Evolutionary conservation across 495 filamentous ascomycete genomes (phyloP).

Genomic region (Stereocaulon alpinum): DNA sequence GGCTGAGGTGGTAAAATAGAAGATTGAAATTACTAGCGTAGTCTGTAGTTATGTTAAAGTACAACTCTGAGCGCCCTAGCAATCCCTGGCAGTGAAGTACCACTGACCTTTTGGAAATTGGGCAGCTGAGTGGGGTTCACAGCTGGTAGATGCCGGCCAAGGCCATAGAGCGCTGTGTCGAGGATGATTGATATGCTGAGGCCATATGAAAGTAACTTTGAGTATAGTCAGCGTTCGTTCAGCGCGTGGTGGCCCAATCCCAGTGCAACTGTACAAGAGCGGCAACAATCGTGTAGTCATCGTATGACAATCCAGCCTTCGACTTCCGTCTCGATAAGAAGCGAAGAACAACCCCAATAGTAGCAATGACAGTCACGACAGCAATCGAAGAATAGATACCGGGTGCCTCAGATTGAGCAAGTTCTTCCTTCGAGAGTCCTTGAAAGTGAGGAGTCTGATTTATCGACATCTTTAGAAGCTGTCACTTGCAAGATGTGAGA

Average conservation of each 20-base stretch:
- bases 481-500: neutral
- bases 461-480: neutral
- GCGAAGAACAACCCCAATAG: constrained; percentile 8
- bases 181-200: neutral
- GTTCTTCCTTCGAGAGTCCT: neutral
- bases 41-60: neutral
- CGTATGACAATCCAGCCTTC: neutral
- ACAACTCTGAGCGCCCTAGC: neutral
- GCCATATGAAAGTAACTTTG: neutral
- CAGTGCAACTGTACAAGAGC: neutral
- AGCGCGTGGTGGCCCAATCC: neutral
- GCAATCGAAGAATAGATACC: constrained; percentile 5
- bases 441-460: neutral
- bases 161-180: constrained; percentile 7
- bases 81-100: neutral
- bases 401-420: neutral
- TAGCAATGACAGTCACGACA: constrained; percentile 7
- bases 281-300: constrained; percentile 8
- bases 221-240: neutral
- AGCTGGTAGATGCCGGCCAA: constrained; percentile 5
- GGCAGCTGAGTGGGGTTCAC: neutral
- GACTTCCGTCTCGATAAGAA: constrained; percentile 10
- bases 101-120: constrained; percentile 12
- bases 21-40: neutral
- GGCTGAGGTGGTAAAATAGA: constrained; percentile 10